Evolutionary conservation across 306 rosid genomes (phyloP).

Genomic region (Canavalia ensiformis): DNA sequence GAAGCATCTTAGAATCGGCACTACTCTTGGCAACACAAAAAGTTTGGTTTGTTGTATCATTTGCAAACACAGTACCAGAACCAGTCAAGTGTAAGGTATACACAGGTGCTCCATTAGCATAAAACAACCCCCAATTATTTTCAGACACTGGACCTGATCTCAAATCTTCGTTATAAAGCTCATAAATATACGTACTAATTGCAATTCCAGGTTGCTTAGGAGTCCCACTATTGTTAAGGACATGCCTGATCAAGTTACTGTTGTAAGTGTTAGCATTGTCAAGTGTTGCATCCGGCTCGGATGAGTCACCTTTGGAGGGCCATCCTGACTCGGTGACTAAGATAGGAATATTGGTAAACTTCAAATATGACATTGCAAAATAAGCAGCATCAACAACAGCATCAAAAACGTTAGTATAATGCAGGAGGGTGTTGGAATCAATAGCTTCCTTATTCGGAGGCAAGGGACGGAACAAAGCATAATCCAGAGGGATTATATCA

Average conservation of each 20-base stretch:
- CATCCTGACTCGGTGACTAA: slow-evolving; percentile 95
- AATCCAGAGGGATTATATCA: slow-evolving; percentile 83
- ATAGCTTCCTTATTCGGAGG: slow-evolving; percentile 95
- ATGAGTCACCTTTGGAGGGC: slow-evolving; percentile 90
- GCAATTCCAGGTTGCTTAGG: slow-evolving; percentile 89
- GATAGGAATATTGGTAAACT: slow-evolving; percentile 80
- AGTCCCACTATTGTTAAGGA: slow-evolving; percentile 87
- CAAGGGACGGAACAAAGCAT: slow-evolving; percentile 93
- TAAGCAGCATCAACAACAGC: slow-evolving; percentile 97
- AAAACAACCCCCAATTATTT: slow-evolving; percentile 93
- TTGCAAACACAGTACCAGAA: slow-evolving; percentile 88
- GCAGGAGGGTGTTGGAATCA: slow-evolving; percentile 89
- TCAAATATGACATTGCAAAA: slow-evolving; percentile 88
- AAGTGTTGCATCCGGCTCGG: slow-evolving; percentile 83
- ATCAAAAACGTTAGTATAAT: slow-evolving; percentile 93
- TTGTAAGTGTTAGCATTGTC: slow-evolving; percentile 95
- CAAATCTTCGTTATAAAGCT: slow-evolving; percentile 93
- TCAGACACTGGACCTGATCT: slow-evolving; percentile 85
- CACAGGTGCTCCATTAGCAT: slow-evolving; percentile 76
- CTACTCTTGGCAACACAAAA: slow-evolving; percentile 84
- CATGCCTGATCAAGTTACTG: slow-evolving; percentile 88
- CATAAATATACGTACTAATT: slow-evolving; percentile 86
- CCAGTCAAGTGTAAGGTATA: slow-evolving; percentile 86
- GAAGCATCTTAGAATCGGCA: slow-evolving; percentile 80
- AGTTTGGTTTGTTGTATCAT: slow-evolving; percentile 94